phyloP scores from a whole-genome alignment of 495 filamentous ascomycete genomes.

The Trichocladium antarcticum region DNA sequence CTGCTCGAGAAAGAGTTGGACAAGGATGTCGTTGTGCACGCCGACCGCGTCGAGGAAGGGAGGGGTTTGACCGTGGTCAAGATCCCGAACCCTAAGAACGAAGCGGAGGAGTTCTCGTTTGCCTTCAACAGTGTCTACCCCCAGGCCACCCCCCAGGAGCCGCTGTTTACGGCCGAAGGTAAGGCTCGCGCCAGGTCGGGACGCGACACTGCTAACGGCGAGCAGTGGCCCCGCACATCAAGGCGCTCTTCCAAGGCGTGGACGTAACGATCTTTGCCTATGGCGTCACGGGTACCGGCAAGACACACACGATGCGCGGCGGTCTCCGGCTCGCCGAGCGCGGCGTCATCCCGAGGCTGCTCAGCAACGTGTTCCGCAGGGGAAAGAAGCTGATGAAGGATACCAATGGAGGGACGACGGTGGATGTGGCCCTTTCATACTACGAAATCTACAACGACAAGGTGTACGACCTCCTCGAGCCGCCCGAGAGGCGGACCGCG shows the following conservation, averaged over 20 bases:
- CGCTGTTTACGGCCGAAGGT: constrained; percentile 84
- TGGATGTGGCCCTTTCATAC: constrained; percentile 76
- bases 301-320: constrained; percentile 97
- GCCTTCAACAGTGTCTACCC: constrained; percentile 93
- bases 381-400: constrained; percentile 84
- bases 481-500: constrained; percentile 78
- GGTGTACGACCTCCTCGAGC: constrained; percentile 85
- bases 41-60: constrained; percentile 46
- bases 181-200: constrained; percentile 15
- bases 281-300: constrained; percentile 89
- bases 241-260: constrained; percentile 85
- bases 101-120: constrained; percentile 81
- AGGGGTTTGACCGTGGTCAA: constrained; percentile 55
- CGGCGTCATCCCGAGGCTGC: constrained; percentile 79
- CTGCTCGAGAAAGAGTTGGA: constrained; percentile 72
- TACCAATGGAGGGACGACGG: constrained; percentile 57
- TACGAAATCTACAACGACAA: constrained; percentile 99
- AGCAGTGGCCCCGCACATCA: constrained; percentile 52
- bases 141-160: constrained; percentile 63
- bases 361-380: constrained; percentile 76
- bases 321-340: constrained; percentile 80
- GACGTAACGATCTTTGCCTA: constrained; percentile 95
- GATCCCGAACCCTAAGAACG: constrained; percentile 92
- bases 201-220: constrained; percentile 4
- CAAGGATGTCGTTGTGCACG: constrained; percentile 71